phyloP scores from a whole-genome alignment of 2,329 filamentous ascomycete genomes.

The Penicillium thymicola region DNA sequence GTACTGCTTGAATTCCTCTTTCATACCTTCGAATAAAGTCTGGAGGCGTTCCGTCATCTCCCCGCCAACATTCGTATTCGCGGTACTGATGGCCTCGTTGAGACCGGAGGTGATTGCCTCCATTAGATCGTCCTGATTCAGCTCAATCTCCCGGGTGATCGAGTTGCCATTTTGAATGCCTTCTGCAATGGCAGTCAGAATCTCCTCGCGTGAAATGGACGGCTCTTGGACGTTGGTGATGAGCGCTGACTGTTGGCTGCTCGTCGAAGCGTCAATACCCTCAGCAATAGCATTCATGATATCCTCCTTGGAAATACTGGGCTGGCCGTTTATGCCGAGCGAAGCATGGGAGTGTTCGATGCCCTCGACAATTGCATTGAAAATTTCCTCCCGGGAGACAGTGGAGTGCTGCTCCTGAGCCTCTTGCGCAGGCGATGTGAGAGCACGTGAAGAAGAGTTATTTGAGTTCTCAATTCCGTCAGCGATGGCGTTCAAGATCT shows the following conservation, averaged over 20 bases:
- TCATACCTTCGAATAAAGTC: constrained; percentile 59
- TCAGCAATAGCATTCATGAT: constrained; percentile 20
- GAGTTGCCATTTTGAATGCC: constrained; percentile 51
- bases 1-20: constrained; percentile 70
- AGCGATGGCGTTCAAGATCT: constrained; percentile 7
- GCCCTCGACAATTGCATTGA: constrained; percentile 3
- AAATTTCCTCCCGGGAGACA: constrained; percentile 5
- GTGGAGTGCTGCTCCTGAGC: background rate
- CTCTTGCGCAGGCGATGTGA: background rate
- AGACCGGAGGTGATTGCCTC: constrained; percentile 58
- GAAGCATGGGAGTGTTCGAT: constrained; percentile 5
- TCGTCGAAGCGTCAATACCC: constrained; percentile 17
- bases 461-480: constrained; percentile 6
- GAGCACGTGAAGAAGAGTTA: background rate
- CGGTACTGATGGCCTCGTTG: constrained; percentile 51
- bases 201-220: constrained; percentile 51
- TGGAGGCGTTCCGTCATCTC: constrained; percentile 60
- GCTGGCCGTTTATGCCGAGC: background rate
- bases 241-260: constrained; percentile 36
- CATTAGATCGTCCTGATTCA: constrained; percentile 54
- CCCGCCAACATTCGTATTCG: constrained; percentile 53
- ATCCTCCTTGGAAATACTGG: constrained; percentile 8
- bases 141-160: constrained; percentile 58
- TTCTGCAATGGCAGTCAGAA: constrained; percentile 58
- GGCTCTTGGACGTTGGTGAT: constrained; percentile 35